phyloP scores from a whole-genome alignment of 192 early-diverging fungal species.

The Phycomyces nitens region DNA sequence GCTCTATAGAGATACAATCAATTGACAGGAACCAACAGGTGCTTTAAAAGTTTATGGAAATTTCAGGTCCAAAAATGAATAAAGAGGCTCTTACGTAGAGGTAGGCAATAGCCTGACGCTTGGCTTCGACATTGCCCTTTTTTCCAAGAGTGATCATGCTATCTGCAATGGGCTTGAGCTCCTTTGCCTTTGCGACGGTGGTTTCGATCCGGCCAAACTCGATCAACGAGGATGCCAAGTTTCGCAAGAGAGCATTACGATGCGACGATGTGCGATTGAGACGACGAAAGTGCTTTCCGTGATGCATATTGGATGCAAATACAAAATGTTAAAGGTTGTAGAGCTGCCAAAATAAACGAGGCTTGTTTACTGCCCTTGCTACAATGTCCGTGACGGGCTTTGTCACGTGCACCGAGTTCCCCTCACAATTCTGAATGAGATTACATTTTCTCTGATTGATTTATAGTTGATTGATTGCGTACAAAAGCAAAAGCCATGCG shows the following conservation, averaged over 20 bases:
- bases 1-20: conserved; percentile 43
- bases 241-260: conserved; percentile 76
- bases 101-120: conserved; percentile 53
- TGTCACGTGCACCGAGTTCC: neutral
- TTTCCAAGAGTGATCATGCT: conserved; percentile 85
- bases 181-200: conserved; percentile 89
- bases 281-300: conserved; percentile 55
- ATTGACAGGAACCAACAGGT: neutral
- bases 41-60: too few species aligned
- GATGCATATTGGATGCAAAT: conserved; percentile 46
- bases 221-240: conserved; percentile 81
- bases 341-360: neutral
- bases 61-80: too few species aligned
- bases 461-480: too few species aligned
- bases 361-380: neutral
- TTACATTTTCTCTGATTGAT: too few species aligned
- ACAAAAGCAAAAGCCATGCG: too few species aligned
- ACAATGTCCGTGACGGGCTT: neutral
- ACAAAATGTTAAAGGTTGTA: conserved; percentile 1
- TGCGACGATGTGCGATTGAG: conserved; percentile 63
- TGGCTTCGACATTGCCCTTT: conserved; percentile 59
- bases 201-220: conserved; percentile 89
- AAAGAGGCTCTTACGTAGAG: conserved; percentile 42
- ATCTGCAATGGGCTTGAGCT: conserved; percentile 81
- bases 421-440: too few species aligned